Conservation (phyloP, 73 alveolate genomes). For the Paramecium tetraurelia region DNA sequence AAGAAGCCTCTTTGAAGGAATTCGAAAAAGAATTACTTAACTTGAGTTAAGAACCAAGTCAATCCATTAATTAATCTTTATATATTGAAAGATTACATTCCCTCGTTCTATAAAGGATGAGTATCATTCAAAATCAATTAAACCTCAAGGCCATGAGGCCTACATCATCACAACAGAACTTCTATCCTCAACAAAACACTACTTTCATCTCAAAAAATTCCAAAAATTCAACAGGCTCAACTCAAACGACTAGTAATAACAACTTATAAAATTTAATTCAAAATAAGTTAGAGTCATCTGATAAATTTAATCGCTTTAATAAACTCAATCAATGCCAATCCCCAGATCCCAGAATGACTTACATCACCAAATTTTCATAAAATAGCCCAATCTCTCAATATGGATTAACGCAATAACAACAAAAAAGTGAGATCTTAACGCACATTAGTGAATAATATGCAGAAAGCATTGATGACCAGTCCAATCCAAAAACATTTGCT, state of each 20-base stretch:
- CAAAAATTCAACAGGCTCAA: conserved; percentile 31
- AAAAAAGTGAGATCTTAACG: conserved; percentile 15
- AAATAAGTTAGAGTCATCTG: neutral
- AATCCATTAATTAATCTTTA: conserved; percentile 1
- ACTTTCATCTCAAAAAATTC: neutral
- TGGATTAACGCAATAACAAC: neutral
- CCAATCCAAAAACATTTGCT: neutral
- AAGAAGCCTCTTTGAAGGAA: neutral
- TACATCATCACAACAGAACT: neutral
- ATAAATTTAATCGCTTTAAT: neutral
- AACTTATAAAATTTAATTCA: neutral
- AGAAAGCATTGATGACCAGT: neutral
- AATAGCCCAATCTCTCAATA: neutral
- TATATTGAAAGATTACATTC: conserved; percentile 37
- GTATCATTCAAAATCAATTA: neutral
- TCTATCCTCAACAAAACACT: neutral
- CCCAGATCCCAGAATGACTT: conserved; percentile 22
- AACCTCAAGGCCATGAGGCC: neutral
- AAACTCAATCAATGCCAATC: neutral
- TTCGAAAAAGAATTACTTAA: neutral
- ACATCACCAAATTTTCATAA: conserved; percentile 17
- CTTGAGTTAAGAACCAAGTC: neutral
- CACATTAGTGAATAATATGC: neutral
- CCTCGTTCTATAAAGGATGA: conserved; percentile 3
- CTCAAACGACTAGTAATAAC: conserved; percentile 25